Evolutionary conservation across 2,329 filamentous ascomycete genomes (phyloP).

Genomic region (Neofusicoccum sp.): DNA sequence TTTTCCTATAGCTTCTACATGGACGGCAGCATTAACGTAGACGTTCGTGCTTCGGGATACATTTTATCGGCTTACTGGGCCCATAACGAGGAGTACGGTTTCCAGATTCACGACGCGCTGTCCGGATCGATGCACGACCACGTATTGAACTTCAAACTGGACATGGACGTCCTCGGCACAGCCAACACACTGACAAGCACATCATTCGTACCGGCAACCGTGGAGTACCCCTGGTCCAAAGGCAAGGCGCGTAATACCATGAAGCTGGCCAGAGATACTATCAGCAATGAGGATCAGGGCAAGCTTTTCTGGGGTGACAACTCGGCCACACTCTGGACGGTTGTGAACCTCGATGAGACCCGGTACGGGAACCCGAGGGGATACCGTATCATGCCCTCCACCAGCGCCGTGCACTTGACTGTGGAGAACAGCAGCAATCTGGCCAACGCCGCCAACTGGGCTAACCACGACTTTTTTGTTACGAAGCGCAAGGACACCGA

Average conservation of each 20-base stretch:
- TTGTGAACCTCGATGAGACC: slow-evolving; percentile 55
- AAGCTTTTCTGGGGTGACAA: slow-evolving; percentile 50
- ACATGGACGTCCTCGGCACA: slow-evolving; percentile 38
- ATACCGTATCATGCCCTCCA: slow-evolving; percentile 44
- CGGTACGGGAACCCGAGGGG: slow-evolving; percentile 53
- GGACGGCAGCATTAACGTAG: slow-evolving; percentile 28
- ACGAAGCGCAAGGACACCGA: slow-evolving; percentile 54
- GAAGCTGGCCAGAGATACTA: slow-evolving; percentile 45
- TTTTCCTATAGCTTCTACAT: slow-evolving; percentile 30
- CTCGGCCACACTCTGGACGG: slow-evolving; percentile 45
- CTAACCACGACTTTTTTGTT: slow-evolving; percentile 53
- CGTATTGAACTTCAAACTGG: slow-evolving; percentile 43
- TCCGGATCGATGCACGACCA: slow-evolving; percentile 39
- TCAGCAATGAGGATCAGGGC: slow-evolving; percentile 38
- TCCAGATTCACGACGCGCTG: slow-evolving; percentile 37
- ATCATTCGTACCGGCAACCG: slow-evolving; percentile 31
- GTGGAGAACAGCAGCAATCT: slow-evolving; percentile 50
- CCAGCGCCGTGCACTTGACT: slow-evolving; percentile 41
- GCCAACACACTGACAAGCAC: slow-evolving; percentile 37
- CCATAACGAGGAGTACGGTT: slow-evolving; percentile 35
- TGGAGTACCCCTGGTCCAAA: slow-evolving; percentile 51
- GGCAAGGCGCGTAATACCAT: slow-evolving; percentile 51
- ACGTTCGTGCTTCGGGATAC: slow-evolving; percentile 30
- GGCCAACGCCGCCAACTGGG: slow-evolving; percentile 48
- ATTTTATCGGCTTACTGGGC: slow-evolving; percentile 27